These are phyloP conservation scores for Epichloe gansuensis DNA, from an alignment of 2,329 filamentous ascomycete genomes.

Conservation along the genomic window DNA sequence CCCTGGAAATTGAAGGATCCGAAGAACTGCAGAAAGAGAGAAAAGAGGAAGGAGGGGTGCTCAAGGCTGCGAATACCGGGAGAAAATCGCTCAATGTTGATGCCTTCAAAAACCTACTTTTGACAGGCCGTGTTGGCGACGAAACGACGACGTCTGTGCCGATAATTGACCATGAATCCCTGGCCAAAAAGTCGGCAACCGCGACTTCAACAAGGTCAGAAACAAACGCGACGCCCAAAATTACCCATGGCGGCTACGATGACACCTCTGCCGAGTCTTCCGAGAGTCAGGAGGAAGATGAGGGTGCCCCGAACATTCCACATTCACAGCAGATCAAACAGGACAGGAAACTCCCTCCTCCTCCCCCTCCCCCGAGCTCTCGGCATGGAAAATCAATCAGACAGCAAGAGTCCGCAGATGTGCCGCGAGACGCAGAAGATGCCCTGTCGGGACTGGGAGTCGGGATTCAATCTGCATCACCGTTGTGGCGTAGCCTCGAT, in stretches of 20 bases:
- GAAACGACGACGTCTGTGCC: neutral
- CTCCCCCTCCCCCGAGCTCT: conserved; percentile 33
- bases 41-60: conserved; percentile 18
- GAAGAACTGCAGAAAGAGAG: conserved; percentile 19
- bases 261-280: conserved; percentile 1
- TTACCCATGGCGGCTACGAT: neutral
- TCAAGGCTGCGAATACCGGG: conserved; percentile 19
- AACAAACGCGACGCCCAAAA: neutral
- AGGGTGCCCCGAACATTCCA: neutral
- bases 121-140: conserved; percentile 52
- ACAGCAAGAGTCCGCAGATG: conserved; percentile 5
- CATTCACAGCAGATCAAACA: conserved; percentile 8
- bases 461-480: conserved; percentile 33
- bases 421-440: neutral
- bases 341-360: conserved; percentile 52
- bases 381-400: conserved; percentile 66
- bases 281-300: conserved; percentile 1
- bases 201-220: neutral
- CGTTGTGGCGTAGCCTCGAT: conserved; percentile 26
- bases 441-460: neutral
- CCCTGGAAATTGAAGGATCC: conserved; percentile 35
- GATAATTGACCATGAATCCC: neutral
- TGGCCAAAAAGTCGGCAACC: neutral
- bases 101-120: conserved; percentile 60
- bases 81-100: conserved; percentile 56